A percentile compares a stretch with the other conserved stretches of the same genome.
These are phyloP conservation scores for Singerocomus inundabilis DNA, from an alignment of 1,284 basidiomycete species.

Conservation along the genomic window DNA sequence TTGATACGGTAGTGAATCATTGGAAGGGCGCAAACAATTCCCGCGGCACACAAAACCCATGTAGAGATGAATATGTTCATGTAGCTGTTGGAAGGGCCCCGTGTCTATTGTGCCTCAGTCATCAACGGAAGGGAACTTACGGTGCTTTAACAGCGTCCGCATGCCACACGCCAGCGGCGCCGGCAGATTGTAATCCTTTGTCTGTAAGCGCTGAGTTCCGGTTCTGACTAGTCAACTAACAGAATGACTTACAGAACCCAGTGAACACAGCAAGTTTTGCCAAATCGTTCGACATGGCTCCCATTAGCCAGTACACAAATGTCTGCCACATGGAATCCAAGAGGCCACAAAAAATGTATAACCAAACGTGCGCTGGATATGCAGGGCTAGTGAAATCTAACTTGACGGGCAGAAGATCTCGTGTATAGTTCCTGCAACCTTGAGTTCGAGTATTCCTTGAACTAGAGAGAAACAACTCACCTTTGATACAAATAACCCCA, in stretches of 20 bases:
- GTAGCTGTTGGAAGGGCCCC: slow-evolving; percentile 24
- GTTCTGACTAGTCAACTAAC: background rate
- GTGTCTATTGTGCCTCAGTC: background rate
- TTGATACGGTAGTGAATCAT: slow-evolving; percentile 41
- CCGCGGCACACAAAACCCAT: slow-evolving; percentile 36
- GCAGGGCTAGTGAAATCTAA: slow-evolving; percentile 45
- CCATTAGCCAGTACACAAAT: slow-evolving; percentile 51
- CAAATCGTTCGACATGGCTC: slow-evolving; percentile 35
- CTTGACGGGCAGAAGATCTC: slow-evolving; percentile 37
- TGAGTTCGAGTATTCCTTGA: slow-evolving; percentile 2
- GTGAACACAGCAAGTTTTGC: slow-evolving; percentile 33
- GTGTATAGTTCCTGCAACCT: slow-evolving; percentile 46
- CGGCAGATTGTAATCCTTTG: slow-evolving; percentile 33
- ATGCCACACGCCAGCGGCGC: slow-evolving; percentile 33
- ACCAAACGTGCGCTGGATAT: slow-evolving; percentile 41
- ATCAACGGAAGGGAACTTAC: slow-evolving; percentile 16
- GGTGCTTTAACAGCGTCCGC: slow-evolving; percentile 24
- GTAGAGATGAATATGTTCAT: slow-evolving; percentile 41
- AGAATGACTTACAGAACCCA: slow-evolving; percentile 28
- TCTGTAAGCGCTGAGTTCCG: slow-evolving; percentile 14
- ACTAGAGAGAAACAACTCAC: slow-evolving; percentile 27
- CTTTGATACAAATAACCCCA: slow-evolving; percentile 55
- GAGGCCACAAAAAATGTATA: slow-evolving; percentile 45
- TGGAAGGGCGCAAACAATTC: slow-evolving; percentile 37
- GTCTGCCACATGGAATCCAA: slow-evolving; percentile 63